Evolutionary conservation across 78 protist genomes (phyloP), one percentile per base, ranked within the genome.

Genomic region (Dictyostelium citrinum): DNA sequence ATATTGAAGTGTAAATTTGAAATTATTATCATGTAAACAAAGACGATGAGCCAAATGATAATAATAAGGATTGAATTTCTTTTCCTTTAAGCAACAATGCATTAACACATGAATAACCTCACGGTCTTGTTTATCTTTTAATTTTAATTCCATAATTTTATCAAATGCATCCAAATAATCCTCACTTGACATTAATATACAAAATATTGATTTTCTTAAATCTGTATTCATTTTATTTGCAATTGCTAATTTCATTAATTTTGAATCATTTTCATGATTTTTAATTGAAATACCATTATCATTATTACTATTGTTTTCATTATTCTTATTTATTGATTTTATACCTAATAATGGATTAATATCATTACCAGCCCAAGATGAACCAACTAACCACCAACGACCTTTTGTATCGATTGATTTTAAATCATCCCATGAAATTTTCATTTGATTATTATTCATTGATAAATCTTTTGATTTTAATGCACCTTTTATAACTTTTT

Each of bases 371-470:
- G 86, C 90, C 95, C 95, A 91, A n/a, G 90, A 83, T 29, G 84
- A 74, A 37, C 95, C 95, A 33, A 91, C 95, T 31, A 91, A 37
- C 95, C 95, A 91, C 95, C 95, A 91, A 51, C 95, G 41, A 29
- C 95, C 95, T 27, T 51, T 55, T 1, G 22, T 67, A 11, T 77
- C 92, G 20, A 86, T 64, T 12, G 74, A 49, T n/a, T 37, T 39
- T 10, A 86, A 70, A 64, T 86, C 92, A 27, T 58, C 37, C 64
- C 60, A 86, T 61, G 85, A 46, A 1, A 86, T 77, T 41, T 58
- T 33, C 35, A 86, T 8, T 27, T 80, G 81, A 39, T 86, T 86
- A 27, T 45, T 31, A 43, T 33, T 58, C 39, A 86, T 22, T 37
- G 84, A 64, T 29, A 81, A 27, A 11, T 86, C 92, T 16, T 80